Evolutionary conservation across 2,329 filamentous ascomycete genomes (phyloP).

Genomic region (Tolypocladium inflatum): DNA sequence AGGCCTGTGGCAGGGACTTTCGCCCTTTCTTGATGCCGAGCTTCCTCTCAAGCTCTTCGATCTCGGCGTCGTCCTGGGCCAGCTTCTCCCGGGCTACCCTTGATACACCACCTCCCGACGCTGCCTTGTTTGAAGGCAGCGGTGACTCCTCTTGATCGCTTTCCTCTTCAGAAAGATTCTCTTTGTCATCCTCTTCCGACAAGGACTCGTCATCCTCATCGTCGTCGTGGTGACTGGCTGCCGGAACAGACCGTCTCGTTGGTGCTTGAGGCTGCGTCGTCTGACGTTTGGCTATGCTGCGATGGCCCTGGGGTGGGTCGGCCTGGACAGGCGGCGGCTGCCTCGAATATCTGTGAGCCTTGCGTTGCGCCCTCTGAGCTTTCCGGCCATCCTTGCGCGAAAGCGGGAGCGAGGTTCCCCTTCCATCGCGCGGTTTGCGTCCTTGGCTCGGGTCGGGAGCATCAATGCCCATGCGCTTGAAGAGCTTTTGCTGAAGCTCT

Average conservation of each 20-base stretch:
- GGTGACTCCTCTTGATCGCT: slow-evolving; percentile 12
- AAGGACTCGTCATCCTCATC: slow-evolving; percentile 5
- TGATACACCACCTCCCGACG: slow-evolving; percentile 9
- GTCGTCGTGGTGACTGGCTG: background rate
- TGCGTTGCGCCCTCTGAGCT: slow-evolving; percentile 54
- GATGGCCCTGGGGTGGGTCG: background rate
- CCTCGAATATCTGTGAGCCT: slow-evolving; percentile 23
- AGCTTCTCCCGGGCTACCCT: slow-evolving; percentile 41
- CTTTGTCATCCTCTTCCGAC: background rate
- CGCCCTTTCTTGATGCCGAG: slow-evolving; percentile 70
- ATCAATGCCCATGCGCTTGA: slow-evolving; percentile 25
- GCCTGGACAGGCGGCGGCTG: background rate
- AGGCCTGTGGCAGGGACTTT: slow-evolving; percentile 62
- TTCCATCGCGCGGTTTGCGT: background rate
- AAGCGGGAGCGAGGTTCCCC: slow-evolving; percentile 5
- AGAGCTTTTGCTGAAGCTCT: slow-evolving; percentile 27
- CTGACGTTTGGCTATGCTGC: background rate
- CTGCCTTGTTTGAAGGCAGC: slow-evolving; percentile 19
- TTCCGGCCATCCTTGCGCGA: slow-evolving; percentile 58
- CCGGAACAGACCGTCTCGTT: background rate
- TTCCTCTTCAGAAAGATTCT: slow-evolving; percentile 10
- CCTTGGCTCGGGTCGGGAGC: slow-evolving; percentile 10
- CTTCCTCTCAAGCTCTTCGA: slow-evolving; percentile 77
- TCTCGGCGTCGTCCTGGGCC: slow-evolving; percentile 77
- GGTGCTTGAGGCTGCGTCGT: background rate